Evolutionary conservation across 2,329 filamentous ascomycete species (phyloP).

Genomic region (Diaporthe velutina): DNA sequence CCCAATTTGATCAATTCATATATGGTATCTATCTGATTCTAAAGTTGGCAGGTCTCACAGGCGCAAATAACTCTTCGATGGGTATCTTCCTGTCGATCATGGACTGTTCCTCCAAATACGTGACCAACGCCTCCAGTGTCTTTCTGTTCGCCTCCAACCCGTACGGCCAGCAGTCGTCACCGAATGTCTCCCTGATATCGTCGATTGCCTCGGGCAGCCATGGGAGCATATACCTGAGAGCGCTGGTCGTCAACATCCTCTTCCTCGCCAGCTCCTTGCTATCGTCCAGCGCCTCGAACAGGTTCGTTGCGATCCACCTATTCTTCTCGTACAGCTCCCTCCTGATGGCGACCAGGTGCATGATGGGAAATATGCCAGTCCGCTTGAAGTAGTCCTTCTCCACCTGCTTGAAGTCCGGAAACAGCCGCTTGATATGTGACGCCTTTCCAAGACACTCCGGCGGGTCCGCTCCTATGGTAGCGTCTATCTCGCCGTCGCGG

Average conservation of each 20-base stretch:
- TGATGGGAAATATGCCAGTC: constrained; percentile 32
- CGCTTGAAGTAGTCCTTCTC: constrained; percentile 49
- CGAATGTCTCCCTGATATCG: constrained; percentile 51
- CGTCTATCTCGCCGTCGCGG: constrained; percentile 52
- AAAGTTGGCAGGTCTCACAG: constrained; percentile 15
- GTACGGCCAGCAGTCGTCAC: constrained; percentile 51
- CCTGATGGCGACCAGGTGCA: constrained; percentile 37
- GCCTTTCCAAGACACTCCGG: constrained; percentile 48
- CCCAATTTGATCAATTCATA: too few relatives aligned
- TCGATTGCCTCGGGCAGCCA: constrained; percentile 49
- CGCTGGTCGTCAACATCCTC: constrained; percentile 46
- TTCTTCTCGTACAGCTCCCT: constrained; percentile 46
- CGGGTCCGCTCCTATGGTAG: constrained; percentile 51
- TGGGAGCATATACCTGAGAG: constrained; percentile 52
- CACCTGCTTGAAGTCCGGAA: constrained; percentile 50
- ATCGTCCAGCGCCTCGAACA: constrained; percentile 51
- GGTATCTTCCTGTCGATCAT: constrained; percentile 47
- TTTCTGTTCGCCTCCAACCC: constrained; percentile 49
- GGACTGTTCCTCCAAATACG: constrained; percentile 48
- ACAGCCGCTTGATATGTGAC: constrained; percentile 48
- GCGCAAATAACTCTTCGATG: constrained; percentile 44
- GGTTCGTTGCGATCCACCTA: constrained; percentile 46
- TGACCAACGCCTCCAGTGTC: constrained; percentile 48
- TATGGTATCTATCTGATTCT: neutral
- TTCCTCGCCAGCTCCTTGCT: constrained; percentile 49